These are phyloP conservation scores for Lactarius hengduanensis DNA, from an alignment of 768 basidiomycete genomes.

Conservation along the genomic window DNA sequence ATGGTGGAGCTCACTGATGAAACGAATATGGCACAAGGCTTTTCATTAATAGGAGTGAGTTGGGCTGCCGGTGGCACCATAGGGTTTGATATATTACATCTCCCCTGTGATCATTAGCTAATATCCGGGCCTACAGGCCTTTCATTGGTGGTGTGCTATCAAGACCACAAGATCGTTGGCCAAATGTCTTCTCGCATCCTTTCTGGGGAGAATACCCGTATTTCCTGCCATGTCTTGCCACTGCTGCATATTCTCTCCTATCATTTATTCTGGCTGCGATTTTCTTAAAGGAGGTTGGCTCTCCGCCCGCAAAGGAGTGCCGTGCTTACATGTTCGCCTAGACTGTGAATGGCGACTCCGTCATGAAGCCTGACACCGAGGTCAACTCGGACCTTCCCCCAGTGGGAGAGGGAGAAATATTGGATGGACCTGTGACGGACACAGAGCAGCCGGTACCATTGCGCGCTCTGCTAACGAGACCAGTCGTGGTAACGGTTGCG, in stretches of 20 bases:
- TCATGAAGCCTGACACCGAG: background rate
- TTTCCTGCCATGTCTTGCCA: slow-evolving; percentile 30
- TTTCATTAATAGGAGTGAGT: background rate
- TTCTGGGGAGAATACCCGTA: slow-evolving; percentile 33
- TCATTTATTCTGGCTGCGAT: background rate
- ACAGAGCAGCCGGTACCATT: slow-evolving; percentile 34
- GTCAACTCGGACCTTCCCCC: background rate
- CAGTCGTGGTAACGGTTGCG: slow-evolving; percentile 43
- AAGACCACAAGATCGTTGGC: slow-evolving; percentile 30
- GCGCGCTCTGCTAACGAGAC: slow-evolving; percentile 35
- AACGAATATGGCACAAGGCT: background rate
- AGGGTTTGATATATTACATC: slow-evolving; percentile 7
- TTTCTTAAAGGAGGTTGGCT: slow-evolving; percentile 19
- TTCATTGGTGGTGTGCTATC: slow-evolving; percentile 31
- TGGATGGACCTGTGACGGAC: background rate
- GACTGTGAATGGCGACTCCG: background rate
- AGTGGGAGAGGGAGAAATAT: background rate
- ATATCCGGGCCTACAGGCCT: slow-evolving; percentile 22
- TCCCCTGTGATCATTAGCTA: background rate
- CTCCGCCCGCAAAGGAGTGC: too few relatives aligned
- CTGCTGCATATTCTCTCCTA: background rate
- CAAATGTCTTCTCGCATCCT: slow-evolving; percentile 21
- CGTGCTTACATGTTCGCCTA: background rate
- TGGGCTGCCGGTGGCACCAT: background rate
- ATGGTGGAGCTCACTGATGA: background rate